A percentile compares a stretch with the other conserved stretches of the same genome.
Evolutionary conservation across 768 basidiomycete genomes (phyloP).

Genomic region (Phlebiopsis flavidoalba): DNA sequence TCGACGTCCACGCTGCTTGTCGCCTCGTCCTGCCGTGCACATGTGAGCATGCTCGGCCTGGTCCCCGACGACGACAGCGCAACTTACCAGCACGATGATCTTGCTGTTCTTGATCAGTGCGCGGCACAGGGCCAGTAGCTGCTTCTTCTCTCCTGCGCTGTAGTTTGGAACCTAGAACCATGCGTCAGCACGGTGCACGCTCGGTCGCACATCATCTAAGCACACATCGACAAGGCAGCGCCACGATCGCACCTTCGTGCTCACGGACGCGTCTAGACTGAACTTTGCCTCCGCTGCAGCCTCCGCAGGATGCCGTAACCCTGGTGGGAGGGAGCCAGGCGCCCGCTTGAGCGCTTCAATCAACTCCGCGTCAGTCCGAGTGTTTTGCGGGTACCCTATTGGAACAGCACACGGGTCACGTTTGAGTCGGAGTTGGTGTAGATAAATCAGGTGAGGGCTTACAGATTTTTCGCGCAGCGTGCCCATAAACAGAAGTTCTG

Average conservation of each 20-base stretch:
- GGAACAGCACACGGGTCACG: conserved; percentile 38
- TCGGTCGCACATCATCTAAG: background rate
- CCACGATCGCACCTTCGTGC: conserved; percentile 49
- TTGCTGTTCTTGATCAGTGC: conserved; percentile 68
- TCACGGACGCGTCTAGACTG: conserved; percentile 53
- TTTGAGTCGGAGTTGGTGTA: conserved; percentile 57
- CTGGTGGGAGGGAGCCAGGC: conserved; percentile 51
- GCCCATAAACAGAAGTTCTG: conserved; percentile 77
- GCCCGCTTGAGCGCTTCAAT: conserved; percentile 57
- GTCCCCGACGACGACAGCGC: background rate
- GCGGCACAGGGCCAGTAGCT: conserved; percentile 79
- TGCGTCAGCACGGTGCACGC: background rate
- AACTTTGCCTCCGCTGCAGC: conserved; percentile 59
- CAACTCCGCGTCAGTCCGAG: conserved; percentile 41
- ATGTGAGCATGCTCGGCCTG: background rate
- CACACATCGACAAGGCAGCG: background rate
- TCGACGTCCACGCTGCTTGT: conserved; percentile 84
- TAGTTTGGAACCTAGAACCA: conserved; percentile 34
- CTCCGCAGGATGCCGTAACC: conserved; percentile 30
- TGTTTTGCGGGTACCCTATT: conserved; percentile 48
- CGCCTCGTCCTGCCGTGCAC: conserved; percentile 52
- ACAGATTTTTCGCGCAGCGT: conserved; percentile 71
- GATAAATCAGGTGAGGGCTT: conserved; percentile 14
- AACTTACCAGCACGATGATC: conserved; percentile 64
- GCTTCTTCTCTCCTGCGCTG: conserved; percentile 73